phyloP scores from a whole-genome alignment of 1,139 yeast genomes.

The Candida sanyaensis region DNA sequence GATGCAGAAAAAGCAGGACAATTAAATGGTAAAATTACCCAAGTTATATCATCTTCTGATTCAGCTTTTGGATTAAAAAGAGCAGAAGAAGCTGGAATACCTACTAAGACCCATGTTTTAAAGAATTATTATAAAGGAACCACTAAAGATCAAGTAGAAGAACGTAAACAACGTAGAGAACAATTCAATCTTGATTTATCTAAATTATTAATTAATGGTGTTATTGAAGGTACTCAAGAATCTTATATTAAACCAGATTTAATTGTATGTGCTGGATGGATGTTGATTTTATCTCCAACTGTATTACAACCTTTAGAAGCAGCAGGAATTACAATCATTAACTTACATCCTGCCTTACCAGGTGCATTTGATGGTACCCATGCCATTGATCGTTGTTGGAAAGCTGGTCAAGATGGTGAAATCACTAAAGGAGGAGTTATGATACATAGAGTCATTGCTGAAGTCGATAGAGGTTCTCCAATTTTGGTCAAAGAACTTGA shows the following conservation, averaged over 20 bases:
- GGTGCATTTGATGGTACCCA: slow-evolving; percentile 97
- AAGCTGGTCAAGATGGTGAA: slow-evolving; percentile 85
- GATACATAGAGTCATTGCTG: slow-evolving; percentile 94
- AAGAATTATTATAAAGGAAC: slow-evolving; percentile 74
- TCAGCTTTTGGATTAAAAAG: slow-evolving; percentile 83
- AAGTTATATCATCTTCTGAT: slow-evolving; percentile 81
- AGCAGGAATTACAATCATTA: slow-evolving; percentile 74
- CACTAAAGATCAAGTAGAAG: slow-evolving; percentile 61
- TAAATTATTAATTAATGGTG: slow-evolving; percentile 55
- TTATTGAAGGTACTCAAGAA: slow-evolving; percentile 29
- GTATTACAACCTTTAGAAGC: slow-evolving; percentile 67
- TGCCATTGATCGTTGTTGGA: slow-evolving; percentile 95
- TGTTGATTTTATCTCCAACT: slow-evolving; percentile 81
- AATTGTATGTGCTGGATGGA: slow-evolving; percentile 98
- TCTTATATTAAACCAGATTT: slow-evolving; percentile 64
- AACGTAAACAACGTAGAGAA: slow-evolving; percentile 62
- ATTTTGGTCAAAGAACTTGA: slow-evolving; percentile 77
- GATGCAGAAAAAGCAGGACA: slow-evolving; percentile 59
- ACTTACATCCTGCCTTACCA: slow-evolving; percentile 95
- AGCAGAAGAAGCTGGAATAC: slow-evolving; percentile 68
- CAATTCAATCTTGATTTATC: slow-evolving; percentile 80
- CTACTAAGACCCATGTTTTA: slow-evolving; percentile 69
- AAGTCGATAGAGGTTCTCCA: slow-evolving; percentile 93
- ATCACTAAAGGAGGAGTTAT: slow-evolving; percentile 86
- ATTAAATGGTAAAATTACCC: slow-evolving; percentile 56